phyloP scores from a whole-genome alignment of 202 grass and related monocot genomes.

The Saccharum hybrid region DNA sequence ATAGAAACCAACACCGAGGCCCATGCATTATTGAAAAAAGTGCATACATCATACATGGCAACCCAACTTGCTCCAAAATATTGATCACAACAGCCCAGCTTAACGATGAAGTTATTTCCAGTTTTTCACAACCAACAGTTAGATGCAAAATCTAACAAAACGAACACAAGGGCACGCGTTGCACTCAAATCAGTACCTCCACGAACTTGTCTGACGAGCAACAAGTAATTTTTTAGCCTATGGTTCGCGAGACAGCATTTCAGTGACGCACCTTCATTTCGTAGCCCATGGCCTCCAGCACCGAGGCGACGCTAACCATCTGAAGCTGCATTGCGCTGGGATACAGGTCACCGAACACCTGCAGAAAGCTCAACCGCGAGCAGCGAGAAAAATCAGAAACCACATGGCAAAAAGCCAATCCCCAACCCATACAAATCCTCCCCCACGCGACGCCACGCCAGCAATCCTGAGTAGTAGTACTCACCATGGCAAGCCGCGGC shows the following conservation, averaged over 20 bases:
- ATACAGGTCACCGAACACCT: conserved; percentile 82
- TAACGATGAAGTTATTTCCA: neutral
- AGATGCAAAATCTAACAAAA: conserved; percentile 42
- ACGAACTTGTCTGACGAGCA: neutral
- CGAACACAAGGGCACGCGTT: neutral
- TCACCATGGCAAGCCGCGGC: conserved; percentile 89
- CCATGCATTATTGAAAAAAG: neutral
- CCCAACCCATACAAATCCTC: conserved; percentile 15
- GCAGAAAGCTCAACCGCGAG: conserved; percentile 23
- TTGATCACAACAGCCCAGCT: neutral
- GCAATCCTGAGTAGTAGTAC: conserved; percentile 2
- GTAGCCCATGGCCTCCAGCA: conserved; percentile 84
- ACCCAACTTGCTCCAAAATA: conserved; percentile 26
- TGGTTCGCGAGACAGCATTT: neutral
- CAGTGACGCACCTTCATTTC: conserved; percentile 71
- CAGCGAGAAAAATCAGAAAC: conserved; percentile 29
- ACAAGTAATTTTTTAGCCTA: neutral
- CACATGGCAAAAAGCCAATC: conserved; percentile 7
- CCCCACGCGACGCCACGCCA: neutral
- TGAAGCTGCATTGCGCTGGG: conserved; percentile 82
- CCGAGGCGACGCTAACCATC: conserved; percentile 84
- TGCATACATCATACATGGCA: conserved; percentile 17
- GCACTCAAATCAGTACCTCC: neutral
- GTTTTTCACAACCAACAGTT: neutral
- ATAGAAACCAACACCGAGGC: conserved; percentile 12